phyloP scores from a whole-genome alignment of 2,329 filamentous ascomycete genomes.

The Trematosphaeria pertusa region DNA sequence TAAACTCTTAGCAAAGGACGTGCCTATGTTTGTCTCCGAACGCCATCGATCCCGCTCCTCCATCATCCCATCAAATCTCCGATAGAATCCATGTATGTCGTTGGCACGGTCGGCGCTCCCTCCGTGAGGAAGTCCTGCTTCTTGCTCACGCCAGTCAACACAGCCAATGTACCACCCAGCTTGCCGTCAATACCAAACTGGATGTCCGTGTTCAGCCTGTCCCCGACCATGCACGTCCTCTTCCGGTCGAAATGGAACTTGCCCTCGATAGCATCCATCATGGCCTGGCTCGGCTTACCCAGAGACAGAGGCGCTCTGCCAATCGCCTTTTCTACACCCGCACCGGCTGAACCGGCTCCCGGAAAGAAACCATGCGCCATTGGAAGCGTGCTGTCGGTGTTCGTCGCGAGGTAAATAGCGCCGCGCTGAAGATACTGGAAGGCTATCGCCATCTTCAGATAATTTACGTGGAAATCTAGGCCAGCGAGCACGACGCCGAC shows the following conservation, averaged over 20 bases:
- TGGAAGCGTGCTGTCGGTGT: constrained; percentile 88
- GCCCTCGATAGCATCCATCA: constrained; percentile 99
- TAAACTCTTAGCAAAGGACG: too few species aligned
- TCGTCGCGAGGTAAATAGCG: constrained; percentile 89
- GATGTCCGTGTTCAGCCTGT: constrained; percentile 94
- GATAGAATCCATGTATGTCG: constrained; percentile 83
- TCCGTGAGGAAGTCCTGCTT: constrained; percentile 81
- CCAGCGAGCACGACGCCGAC: constrained; percentile 90
- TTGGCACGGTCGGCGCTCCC: constrained; percentile 73
- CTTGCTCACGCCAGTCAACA: constrained; percentile 87
- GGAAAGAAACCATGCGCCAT: constrained; percentile 84
- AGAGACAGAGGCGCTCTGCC: constrained; percentile 75
- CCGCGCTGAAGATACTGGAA: constrained; percentile 85
- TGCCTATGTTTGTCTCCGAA: too few species aligned
- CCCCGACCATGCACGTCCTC: constrained; percentile 93
- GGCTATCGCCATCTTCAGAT: constrained; percentile 85
- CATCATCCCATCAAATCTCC: constrained; percentile 69
- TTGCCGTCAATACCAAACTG: constrained; percentile 91
- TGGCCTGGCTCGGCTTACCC: constrained; percentile 95
- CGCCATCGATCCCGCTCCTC: too few species aligned
- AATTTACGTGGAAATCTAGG: constrained; percentile 94
- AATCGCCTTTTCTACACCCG: constrained; percentile 72
- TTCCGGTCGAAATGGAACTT: constrained; percentile 88
- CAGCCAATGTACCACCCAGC: constrained; percentile 87
- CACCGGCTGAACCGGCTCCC: constrained; percentile 83